Evolutionary conservation across 208 protist species (phyloP).

Genomic region (Sergeia podlipaevii): DNA sequence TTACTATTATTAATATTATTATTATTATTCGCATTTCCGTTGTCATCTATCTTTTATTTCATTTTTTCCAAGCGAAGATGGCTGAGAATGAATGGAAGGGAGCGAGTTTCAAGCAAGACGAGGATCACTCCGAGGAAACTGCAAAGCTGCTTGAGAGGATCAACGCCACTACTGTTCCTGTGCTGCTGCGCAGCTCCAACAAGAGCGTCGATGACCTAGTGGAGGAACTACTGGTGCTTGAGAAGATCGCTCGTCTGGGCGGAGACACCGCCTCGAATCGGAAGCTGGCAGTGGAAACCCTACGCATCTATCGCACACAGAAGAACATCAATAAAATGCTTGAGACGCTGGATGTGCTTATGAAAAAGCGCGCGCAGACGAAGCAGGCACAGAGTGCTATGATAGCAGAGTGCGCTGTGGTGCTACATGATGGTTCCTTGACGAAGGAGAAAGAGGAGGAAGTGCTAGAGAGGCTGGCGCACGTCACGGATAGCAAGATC

Average conservation of each 20-base stretch:
- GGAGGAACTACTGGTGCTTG: constrained; percentile 79
- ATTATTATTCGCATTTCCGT: too few species aligned
- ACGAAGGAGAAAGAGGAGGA: constrained; percentile 42
- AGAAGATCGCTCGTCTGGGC: constrained; percentile 89
- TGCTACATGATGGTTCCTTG: constrained; percentile 54
- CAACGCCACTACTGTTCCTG: constrained; percentile 71
- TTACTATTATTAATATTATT: too few species aligned
- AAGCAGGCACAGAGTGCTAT: constrained; percentile 92
- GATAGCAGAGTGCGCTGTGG: constrained; percentile 79
- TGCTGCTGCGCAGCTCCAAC: constrained; percentile 61
- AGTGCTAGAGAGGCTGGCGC: constrained; percentile 89
- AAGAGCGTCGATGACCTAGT: constrained; percentile 72
- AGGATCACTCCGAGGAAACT: constrained; percentile 75
- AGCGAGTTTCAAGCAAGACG: constrained; percentile 85
- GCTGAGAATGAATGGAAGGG: constrained; percentile 82
- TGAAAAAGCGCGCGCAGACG: constrained; percentile 93
- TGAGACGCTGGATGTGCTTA: constrained; percentile 81
- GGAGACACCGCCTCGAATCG: constrained; percentile 70
- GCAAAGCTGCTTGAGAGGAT: constrained; percentile 60
- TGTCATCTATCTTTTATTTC: too few species aligned
- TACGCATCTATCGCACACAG: constrained; percentile 85
- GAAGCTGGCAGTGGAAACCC: constrained; percentile 81
- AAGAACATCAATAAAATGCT: constrained; percentile 81
- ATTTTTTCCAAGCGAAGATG: constrained; percentile 29
- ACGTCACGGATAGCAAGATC: constrained; percentile 95